Conservation (phyloP, 768 basidiomycete genomes). For the Kwoniella newhampshirensis region DNA sequence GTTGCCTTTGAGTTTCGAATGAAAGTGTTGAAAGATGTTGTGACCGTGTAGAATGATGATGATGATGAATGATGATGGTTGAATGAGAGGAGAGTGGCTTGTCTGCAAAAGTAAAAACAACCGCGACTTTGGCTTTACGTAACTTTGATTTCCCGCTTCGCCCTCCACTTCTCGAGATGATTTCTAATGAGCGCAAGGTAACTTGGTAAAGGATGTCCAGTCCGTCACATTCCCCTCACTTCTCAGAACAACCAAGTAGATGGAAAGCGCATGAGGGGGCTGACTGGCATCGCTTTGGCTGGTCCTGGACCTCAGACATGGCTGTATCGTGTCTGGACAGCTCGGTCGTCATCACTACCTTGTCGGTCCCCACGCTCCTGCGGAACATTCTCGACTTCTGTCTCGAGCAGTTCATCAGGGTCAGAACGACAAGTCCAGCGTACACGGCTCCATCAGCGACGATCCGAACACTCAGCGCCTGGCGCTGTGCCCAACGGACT, state of each 20-base stretch:
- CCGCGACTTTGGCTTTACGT: constrained; percentile 15
- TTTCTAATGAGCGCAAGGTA: too few relatives aligned
- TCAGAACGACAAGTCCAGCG: neutral
- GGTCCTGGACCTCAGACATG: constrained; percentile 16
- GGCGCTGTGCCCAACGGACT: too few relatives aligned
- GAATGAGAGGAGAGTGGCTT: constrained; percentile 3
- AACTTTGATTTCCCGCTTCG: neutral
- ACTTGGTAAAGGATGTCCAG: too few relatives aligned
- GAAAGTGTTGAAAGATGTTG: too few relatives aligned
- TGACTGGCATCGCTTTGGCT: neutral
- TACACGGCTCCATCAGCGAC: neutral
- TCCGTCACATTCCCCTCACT: too few relatives aligned
- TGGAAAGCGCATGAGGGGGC: constrained; percentile 4
- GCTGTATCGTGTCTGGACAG: neutral
- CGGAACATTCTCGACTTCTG: too few relatives aligned
- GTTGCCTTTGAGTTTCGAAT: too few relatives aligned
- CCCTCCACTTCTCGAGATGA: constrained; percentile 1
- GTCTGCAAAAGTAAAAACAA: constrained; percentile 4
- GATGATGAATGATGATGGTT: constrained; percentile 5
- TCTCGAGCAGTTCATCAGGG: neutral
- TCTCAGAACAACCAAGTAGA: too few relatives aligned
- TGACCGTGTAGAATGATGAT: too few relatives aligned
- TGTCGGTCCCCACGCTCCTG: too few relatives aligned
- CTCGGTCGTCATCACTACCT: too few relatives aligned
- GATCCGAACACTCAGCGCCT: too few relatives aligned